A percentile compares a stretch with the other conserved stretches of the same genome.
These are phyloP conservation scores for Aspergillus mulundensis DNA, from an alignment of 495 filamentous ascomycete species.

Conservation along the genomic window DNA sequence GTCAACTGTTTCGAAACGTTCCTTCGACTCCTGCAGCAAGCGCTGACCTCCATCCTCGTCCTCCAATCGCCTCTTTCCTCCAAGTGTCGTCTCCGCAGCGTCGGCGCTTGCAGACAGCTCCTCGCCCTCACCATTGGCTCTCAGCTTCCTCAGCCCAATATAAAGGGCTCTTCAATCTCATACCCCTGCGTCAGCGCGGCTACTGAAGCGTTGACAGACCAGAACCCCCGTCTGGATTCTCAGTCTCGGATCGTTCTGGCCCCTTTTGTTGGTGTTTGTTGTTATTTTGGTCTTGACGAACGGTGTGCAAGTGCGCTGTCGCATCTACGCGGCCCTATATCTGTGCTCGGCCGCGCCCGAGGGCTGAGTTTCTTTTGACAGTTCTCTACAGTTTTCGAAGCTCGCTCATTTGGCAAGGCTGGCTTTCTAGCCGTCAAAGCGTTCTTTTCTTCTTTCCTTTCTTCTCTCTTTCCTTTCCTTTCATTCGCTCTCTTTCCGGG, in stretches of 20 bases:
- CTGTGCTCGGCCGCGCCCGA: slow-evolving; percentile 2
- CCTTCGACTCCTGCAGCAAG: slow-evolving; percentile 16
- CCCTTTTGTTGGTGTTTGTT: slow-evolving; percentile 16
- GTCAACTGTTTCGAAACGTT: slow-evolving; percentile 12
- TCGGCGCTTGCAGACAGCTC: slow-evolving; percentile 19
- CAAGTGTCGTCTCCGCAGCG: slow-evolving; percentile 17
- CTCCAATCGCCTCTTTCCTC: slow-evolving; percentile 10
- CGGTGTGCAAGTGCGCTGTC: not conserved
- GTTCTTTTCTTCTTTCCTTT: not conserved
- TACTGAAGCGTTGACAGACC: slow-evolving; percentile 22
- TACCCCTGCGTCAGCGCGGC: slow-evolving; percentile 18
- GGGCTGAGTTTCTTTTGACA: not conserved
- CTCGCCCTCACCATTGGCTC: slow-evolving; percentile 18
- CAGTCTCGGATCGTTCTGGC: slow-evolving; percentile 15
- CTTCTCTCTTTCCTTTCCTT: slow-evolving; percentile 1
- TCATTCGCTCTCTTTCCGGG: slow-evolving; percentile 13
- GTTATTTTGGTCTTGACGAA: slow-evolving; percentile 12
- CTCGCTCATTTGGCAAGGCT: not conserved
- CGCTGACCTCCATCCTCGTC: slow-evolving; percentile 14
- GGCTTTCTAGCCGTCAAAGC: slow-evolving; percentile 8
- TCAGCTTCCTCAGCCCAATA: slow-evolving; percentile 6
- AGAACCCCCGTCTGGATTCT: slow-evolving; percentile 9
- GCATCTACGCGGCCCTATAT: slow-evolving; percentile 12
- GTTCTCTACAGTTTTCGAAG: not conserved
- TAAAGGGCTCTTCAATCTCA: slow-evolving; percentile 18